A percentile compares a stretch with the other conserved stretches of the same genome.
These are phyloP conservation scores for Tetradesmus lagerheimii DNA, from an alignment of 139 green algal species.

Conservation along the genomic window DNA sequence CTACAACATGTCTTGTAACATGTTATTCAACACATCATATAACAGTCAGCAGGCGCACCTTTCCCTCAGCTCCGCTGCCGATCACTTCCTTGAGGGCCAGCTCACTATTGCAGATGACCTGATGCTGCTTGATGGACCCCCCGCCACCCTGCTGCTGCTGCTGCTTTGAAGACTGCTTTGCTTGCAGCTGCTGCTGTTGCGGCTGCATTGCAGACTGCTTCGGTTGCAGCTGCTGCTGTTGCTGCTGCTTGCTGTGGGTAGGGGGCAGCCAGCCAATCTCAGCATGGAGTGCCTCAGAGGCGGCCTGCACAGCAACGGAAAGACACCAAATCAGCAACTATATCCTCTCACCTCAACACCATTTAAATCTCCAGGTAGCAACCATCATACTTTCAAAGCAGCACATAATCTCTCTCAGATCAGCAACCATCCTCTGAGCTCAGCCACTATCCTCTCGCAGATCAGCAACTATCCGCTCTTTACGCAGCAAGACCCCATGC, in stretches of 20 bases:
- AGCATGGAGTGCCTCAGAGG: too few relatives aligned
- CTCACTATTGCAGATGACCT: constrained; percentile 20
- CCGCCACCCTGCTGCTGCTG: neutral
- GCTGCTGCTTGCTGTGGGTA: constrained; percentile 15
- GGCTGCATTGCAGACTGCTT: neutral
- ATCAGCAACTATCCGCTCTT: too few relatives aligned
- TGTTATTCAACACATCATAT: too few relatives aligned
- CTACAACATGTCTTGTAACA: neutral
- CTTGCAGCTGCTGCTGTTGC: neutral
- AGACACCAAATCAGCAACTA: neutral
- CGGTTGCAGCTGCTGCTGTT: neutral
- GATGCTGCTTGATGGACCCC: neutral
- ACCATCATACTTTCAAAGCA: too few relatives aligned
- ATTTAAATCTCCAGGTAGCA: too few relatives aligned
- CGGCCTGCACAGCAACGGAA: neutral
- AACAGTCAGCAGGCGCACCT: neutral
- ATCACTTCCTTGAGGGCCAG: constrained; percentile 34
- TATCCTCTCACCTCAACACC: too few relatives aligned
- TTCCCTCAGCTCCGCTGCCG: constrained; percentile 30
- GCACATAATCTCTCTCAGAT: too few relatives aligned
- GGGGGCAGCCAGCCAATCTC: too few relatives aligned
- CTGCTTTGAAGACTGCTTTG: neutral
- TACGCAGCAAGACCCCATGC: too few relatives aligned
- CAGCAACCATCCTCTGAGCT: too few relatives aligned
- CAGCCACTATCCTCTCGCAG: too few relatives aligned